Evolutionary conservation across 371 early-diverging fungal species (phyloP).

Genomic region (Syncephalastrum contaminatum): DNA sequence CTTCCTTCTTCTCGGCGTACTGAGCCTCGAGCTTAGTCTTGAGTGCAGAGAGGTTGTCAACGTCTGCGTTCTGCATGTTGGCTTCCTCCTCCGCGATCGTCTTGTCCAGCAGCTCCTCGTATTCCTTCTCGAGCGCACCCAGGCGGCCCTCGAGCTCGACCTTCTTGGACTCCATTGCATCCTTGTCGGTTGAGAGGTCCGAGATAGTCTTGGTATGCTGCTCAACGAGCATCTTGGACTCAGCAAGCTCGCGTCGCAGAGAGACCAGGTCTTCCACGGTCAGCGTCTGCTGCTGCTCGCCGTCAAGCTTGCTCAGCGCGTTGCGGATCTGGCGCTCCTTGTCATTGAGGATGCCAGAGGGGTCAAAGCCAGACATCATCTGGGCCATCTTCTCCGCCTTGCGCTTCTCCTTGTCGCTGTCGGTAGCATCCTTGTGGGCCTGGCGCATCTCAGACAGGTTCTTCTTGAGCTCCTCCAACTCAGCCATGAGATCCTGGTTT

Average conservation of each 20-base stretch:
- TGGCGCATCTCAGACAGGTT: conserved; percentile 38
- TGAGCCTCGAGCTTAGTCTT: conserved; percentile 83
- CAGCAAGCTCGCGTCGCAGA: conserved; percentile 76
- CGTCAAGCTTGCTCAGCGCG: conserved; percentile 66
- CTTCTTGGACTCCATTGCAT: conserved; percentile 57
- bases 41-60: conserved; percentile 75
- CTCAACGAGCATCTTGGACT: conserved; percentile 64
- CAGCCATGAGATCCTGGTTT: conserved; percentile 68
- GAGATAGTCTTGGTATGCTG: conserved; percentile 70
- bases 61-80: conserved; percentile 49
- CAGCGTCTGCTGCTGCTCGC: conserved; percentile 30
- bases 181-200: conserved; percentile 65
- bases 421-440: conserved; percentile 45
- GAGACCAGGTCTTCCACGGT: conserved; percentile 72
- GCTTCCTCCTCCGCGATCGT: conserved; percentile 91
- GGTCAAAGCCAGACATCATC: conserved; percentile 87
- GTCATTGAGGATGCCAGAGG: conserved; percentile 67
- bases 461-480: conserved; percentile 73
- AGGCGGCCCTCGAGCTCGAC: conserved; percentile 75
- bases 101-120: conserved; percentile 89
- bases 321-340: conserved; percentile 77
- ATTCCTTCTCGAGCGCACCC: conserved; percentile 77
- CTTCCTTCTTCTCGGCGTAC: conserved; percentile 71
- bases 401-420: conserved; percentile 72
- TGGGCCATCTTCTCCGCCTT: conserved; percentile 83